phyloP scores from a whole-genome alignment of 148 eudicot species.

The Silene conica region DNA sequence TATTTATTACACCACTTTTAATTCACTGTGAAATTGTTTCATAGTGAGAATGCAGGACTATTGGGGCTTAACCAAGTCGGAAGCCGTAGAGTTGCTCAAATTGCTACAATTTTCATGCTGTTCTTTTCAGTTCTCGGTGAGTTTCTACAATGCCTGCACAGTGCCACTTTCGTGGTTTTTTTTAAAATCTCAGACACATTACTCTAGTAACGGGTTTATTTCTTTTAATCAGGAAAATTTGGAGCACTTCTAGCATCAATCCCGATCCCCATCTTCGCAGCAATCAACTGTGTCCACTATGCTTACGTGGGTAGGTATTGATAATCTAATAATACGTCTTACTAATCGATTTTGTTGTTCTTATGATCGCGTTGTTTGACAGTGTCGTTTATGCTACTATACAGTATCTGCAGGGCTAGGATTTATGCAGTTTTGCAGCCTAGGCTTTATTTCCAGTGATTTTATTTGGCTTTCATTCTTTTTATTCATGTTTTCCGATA shows the following conservation, averaged over 20 bases:
- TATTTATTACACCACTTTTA: neutral
- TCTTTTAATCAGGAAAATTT: slow-evolving; percentile 59
- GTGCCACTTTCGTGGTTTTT: too few relatives aligned
- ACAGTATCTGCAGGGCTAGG: slow-evolving; percentile 83
- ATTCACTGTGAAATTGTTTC: slow-evolving; percentile 9
- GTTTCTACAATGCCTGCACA: too few relatives aligned
- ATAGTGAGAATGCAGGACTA: slow-evolving; percentile 80
- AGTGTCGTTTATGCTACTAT: neutral
- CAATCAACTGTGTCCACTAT: slow-evolving; percentile 73
- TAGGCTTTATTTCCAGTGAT: too few relatives aligned
- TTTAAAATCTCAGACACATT: too few relatives aligned
- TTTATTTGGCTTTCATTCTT: too few relatives aligned
- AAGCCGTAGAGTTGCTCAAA: slow-evolving; percentile 77
- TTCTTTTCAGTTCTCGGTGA: slow-evolving; percentile 82
- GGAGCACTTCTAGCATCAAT: slow-evolving; percentile 88
- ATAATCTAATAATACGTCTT: slow-evolving; percentile 4
- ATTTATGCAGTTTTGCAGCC: slow-evolving; percentile 82
- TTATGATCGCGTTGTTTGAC: neutral
- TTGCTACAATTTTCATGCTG: slow-evolving; percentile 80
- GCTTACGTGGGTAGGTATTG: slow-evolving; percentile 65
- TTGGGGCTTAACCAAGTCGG: slow-evolving; percentile 72
- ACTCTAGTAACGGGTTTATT: neutral
- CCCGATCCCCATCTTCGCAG: slow-evolving; percentile 81
- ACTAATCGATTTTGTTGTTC: neutral
- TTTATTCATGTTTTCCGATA: too few relatives aligned